phyloP scores from a whole-genome alignment of 108 stramenopile genomes.

The Skeletonema costatum region DNA sequence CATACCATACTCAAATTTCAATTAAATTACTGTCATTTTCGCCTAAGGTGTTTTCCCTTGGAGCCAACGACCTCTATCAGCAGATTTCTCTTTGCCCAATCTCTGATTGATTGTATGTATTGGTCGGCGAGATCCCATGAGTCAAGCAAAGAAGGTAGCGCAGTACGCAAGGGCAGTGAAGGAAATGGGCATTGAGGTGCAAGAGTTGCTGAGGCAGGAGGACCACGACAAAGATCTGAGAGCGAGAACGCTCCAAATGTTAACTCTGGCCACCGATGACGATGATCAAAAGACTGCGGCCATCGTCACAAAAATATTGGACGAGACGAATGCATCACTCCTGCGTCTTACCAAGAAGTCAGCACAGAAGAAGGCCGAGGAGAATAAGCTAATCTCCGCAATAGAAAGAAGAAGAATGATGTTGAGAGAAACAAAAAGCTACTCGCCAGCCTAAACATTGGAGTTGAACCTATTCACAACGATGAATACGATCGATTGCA shows the following conservation, averaged over 20 bases:
- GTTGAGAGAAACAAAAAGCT: conserved; percentile 41
- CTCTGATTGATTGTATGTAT: too few species aligned
- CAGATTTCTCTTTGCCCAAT: too few species aligned
- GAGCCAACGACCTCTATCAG: too few species aligned
- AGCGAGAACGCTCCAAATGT: conserved; percentile 7
- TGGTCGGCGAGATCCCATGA: too few species aligned
- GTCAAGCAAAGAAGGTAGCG: not conserved
- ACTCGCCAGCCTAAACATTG: conserved; percentile 39
- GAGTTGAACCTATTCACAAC: conserved; percentile 76
- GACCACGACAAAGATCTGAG: conserved; percentile 14
- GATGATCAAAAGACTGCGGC: conserved; percentile 10
- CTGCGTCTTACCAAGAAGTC: conserved; percentile 29
- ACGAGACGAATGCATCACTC: conserved; percentile 21
- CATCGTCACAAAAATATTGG: conserved; percentile 15
- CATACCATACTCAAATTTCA: too few species aligned
- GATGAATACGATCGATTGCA: conserved; percentile 90
- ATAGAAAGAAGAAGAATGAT: conserved; percentile 40
- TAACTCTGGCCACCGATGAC: not conserved
- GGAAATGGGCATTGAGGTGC: not conserved
- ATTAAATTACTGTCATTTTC: too few species aligned
- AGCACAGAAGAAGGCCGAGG: not conserved
- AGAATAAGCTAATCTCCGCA: conserved; percentile 36
- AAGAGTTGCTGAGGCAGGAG: conserved; percentile 18
- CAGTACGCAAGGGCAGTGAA: not conserved
- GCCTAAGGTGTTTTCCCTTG: too few species aligned